Conservation (phyloP, 2,329 filamentous ascomycete genomes). For the Ophiostoma quercus region DNA sequence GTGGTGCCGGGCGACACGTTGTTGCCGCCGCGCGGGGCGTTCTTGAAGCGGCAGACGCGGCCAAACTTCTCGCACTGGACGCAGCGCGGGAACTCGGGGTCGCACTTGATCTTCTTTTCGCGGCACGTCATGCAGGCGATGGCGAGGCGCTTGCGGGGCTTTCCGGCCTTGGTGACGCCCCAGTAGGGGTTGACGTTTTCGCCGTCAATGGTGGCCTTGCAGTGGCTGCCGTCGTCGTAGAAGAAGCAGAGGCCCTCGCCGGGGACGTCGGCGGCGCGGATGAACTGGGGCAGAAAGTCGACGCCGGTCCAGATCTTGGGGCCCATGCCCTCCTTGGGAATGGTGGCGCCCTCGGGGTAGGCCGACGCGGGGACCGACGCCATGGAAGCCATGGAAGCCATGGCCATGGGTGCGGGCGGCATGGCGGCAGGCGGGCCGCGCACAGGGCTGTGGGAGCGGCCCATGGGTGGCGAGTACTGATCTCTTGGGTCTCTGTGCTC, state of each 20-base stretch:
- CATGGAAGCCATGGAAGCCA: not conserved
- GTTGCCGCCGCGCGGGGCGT: constrained; percentile 62
- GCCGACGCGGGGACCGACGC: constrained; percentile 32
- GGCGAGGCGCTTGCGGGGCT: constrained; percentile 82
- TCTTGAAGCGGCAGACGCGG: constrained; percentile 76
- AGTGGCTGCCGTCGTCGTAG: constrained; percentile 78
- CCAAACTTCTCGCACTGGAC: constrained; percentile 91
- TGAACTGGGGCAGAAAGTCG: constrained; percentile 61
- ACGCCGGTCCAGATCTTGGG: constrained; percentile 66
- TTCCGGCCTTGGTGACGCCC: constrained; percentile 91
- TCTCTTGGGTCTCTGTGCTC: not conserved
- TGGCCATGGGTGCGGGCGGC: not conserved
- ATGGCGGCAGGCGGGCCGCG: constrained; percentile 2
- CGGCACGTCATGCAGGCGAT: constrained; percentile 91
- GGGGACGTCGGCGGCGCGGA: constrained; percentile 60
- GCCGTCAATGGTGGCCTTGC: constrained; percentile 77
- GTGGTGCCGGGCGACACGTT: constrained; percentile 52
- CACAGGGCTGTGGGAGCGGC: constrained; percentile 7
- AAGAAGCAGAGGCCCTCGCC: constrained; percentile 80
- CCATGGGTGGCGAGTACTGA: constrained; percentile 6
- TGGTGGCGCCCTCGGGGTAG: constrained; percentile 37
- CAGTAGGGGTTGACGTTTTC: constrained; percentile 84
- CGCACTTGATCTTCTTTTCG: constrained; percentile 97
- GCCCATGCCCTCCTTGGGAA: constrained; percentile 56
- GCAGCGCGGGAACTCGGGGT: constrained; percentile 80